Evolutionary conservation across 176 grass and related monocot species (phyloP), one percentile per base, ranked within the genome.

Genomic region (Musa beccarii): DNA sequence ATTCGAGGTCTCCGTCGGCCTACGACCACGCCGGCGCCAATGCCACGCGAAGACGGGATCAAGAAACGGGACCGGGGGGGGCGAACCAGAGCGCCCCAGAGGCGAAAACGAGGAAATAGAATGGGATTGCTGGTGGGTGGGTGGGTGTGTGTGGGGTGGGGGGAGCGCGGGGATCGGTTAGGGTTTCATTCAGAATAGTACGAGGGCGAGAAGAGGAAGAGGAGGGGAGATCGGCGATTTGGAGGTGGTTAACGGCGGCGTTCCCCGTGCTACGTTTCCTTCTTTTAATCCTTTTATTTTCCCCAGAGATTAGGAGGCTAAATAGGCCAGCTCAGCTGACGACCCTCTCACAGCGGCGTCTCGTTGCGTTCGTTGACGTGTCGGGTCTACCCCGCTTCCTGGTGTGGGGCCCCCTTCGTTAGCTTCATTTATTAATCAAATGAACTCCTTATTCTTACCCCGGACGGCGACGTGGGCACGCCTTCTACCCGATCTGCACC

Each of bases 11-110:
- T 52, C 17, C 25, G 75, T 29, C 72, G 66, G 69, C 25, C 75
- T 63, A 78, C 69, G 52, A 10, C 75, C 25, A 77, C 23, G 22
- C 63, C 63, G 63, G 63, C 63, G 63, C 63, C 63, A 79, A 72
- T 84, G 69, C 71, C 59, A 66, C 63, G 22, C 22, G 23, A 66
- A 28, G 0, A 28, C 23, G 63, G 63, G 63, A 66, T 66, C 22
- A 26, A 24, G n/a, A 1, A 64, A 21, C 62, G 22, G 55, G 28
- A 66, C 73, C 77, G 78, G 81, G 81, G 83, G 61, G 21, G 3
- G 4, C 34, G 34, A 43, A 43, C n/a, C 62, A 24, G 19, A n/a
- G 62, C 2, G 62, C 9, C 62, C 22, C 9, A 64, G n/a, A 1
- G 8, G 24, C 62, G 22, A 5, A 24, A 23, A 23, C 1, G 62